phyloP scores from a whole-genome alignment of 257 asterid species.

The Gentiana straminea region DNA sequence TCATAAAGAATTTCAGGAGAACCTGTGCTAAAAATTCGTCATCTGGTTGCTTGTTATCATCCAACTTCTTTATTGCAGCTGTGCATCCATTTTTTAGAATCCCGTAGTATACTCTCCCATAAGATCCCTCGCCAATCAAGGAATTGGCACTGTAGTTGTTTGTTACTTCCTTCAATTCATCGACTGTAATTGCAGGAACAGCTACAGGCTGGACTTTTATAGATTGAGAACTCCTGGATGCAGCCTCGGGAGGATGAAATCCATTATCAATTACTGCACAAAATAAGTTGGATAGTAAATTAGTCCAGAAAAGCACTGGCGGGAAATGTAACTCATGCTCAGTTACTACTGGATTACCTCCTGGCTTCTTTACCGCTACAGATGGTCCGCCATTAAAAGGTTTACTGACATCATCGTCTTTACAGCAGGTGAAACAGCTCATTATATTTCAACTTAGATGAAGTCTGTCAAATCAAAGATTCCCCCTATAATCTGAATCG shows the following conservation, averaged over 20 bases:
- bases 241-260: slow-evolving; percentile 40
- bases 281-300: slow-evolving; percentile 2
- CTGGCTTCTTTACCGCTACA: slow-evolving; percentile 30
- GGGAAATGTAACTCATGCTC: neutral
- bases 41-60: slow-evolving; percentile 77
- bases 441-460: slow-evolving; percentile 16
- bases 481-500: neutral
- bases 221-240: slow-evolving; percentile 38
- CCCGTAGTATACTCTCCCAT: slow-evolving; percentile 82
- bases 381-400: slow-evolving; percentile 52
- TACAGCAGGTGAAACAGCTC: slow-evolving; percentile 75
- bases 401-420: slow-evolving; percentile 45
- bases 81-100: slow-evolving; percentile 43
- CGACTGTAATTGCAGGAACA: slow-evolving; percentile 62
- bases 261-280: slow-evolving; percentile 48
- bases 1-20: slow-evolving; percentile 4
- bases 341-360: slow-evolving; percentile 30
- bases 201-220: slow-evolving; percentile 62
- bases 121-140: slow-evolving; percentile 84
- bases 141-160: slow-evolving; percentile 50
- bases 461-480: neutral
- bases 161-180: slow-evolving; percentile 67
- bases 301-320: neutral
- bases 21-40: slow-evolving; percentile 86
- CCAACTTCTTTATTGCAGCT: slow-evolving; percentile 82